Percentiles rank a stretch among this genome's conserved stretches.
phyloP scores from a whole-genome alignment of 768 basidiomycete genomes.

The Boletellus sp. region DNA sequence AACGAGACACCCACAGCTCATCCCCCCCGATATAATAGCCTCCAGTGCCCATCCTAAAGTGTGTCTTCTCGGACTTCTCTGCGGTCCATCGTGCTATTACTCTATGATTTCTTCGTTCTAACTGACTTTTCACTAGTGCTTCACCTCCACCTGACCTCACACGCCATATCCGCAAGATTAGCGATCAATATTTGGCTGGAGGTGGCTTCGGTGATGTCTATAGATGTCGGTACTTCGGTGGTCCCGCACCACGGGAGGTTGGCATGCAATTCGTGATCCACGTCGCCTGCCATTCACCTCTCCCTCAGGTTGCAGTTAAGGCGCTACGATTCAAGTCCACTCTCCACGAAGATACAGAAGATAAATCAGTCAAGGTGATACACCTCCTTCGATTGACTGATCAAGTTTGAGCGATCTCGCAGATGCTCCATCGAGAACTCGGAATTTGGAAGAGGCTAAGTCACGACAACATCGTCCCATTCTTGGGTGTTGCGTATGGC shows the following conservation, averaged over 20 bases:
- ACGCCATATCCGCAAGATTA: neutral
- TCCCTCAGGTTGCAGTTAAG: conserved; percentile 5
- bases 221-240: neutral
- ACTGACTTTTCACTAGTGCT: too few relatives aligned
- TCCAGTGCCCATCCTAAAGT: too few relatives aligned
- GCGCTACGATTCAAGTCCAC: conserved; percentile 3
- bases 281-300: neutral
- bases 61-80: too few relatives aligned
- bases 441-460: conserved; percentile 9
- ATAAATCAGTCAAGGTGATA: neutral
- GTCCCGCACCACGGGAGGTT: neutral
- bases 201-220: conserved; percentile 4
- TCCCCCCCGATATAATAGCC: too few relatives aligned
- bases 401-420: neutral
- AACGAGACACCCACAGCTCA: too few relatives aligned
- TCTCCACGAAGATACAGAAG: neutral
- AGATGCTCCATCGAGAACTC: conserved; percentile 5
- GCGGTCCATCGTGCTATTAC: too few relatives aligned
- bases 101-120: too few relatives aligned
- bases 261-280: neutral
- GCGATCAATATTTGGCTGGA: neutral
- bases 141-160: conserved; percentile 1
- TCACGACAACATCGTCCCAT: neutral
- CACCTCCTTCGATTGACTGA: too few relatives aligned
- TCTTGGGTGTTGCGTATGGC: neutral